Percentiles rank a stretch among this genome's conserved stretches.
Conservation (phyloP, 2,329 filamentous ascomycete species). For the Nemania serpens region DNA sequence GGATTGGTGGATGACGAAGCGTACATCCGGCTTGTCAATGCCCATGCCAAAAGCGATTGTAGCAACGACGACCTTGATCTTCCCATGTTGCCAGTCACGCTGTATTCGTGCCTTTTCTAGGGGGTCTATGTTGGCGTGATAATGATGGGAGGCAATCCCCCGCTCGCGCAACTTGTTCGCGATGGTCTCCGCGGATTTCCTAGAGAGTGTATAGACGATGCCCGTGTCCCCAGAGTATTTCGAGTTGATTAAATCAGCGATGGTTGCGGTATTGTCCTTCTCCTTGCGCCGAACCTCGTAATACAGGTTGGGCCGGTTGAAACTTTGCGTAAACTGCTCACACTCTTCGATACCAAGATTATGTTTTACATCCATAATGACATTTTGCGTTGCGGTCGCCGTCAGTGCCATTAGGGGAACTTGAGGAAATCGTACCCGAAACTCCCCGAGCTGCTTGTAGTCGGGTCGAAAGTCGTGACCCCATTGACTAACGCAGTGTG, state of each 20-base stretch:
- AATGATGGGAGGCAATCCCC: conserved; percentile 77
- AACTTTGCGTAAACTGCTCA: conserved; percentile 85
- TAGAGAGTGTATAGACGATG: conserved; percentile 91
- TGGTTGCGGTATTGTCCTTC: conserved; percentile 58
- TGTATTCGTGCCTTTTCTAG: conserved; percentile 74
- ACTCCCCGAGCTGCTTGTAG: conserved; percentile 82
- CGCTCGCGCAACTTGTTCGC: conserved; percentile 68
- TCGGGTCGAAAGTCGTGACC: conserved; percentile 97
- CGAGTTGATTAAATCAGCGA: conserved; percentile 69
- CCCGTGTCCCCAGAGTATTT: conserved; percentile 76
- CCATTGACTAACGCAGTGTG: conserved; percentile 99
- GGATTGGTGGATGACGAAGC: conserved; percentile 92
- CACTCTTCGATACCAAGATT: conserved; percentile 85
- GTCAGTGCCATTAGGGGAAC: conserved; percentile 95
- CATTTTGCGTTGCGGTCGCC: conserved; percentile 91
- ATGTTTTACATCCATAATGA: conserved; percentile 88
- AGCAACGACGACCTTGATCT: conserved; percentile 87
- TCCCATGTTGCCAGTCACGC: conserved; percentile 78
- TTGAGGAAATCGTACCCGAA: conserved; percentile 72
- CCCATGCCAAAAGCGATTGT: conserved; percentile 99
- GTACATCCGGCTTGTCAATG: conserved; percentile 97
- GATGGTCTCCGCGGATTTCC: conserved; percentile 80
- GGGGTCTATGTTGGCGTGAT: conserved; percentile 79
- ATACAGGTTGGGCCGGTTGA: conserved; percentile 92
- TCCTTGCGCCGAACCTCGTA: conserved; percentile 82